Evolutionary conservation across 495 filamentous ascomycete species (phyloP).

Genomic region (Arthonia radiata): DNA sequence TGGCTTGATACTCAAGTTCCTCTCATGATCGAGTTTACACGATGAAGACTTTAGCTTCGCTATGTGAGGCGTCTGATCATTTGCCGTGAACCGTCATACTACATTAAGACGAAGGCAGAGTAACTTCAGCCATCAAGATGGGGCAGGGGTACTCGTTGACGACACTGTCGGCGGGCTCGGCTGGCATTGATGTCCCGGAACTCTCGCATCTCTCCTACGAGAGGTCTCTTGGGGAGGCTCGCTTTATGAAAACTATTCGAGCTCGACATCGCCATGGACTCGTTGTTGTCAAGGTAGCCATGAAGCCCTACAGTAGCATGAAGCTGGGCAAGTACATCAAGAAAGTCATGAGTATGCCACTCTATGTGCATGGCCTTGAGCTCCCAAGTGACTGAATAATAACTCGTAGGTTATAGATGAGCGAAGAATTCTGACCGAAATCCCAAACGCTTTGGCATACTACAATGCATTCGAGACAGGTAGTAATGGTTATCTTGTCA

Average conservation of each 20-base stretch:
- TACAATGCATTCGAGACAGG: constrained; percentile 74
- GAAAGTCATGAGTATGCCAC: constrained; percentile 40
- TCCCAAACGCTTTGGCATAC: constrained; percentile 81
- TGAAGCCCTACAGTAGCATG: constrained; percentile 66
- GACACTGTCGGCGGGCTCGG: constrained; percentile 67
- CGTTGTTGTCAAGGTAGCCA: constrained; percentile 76
- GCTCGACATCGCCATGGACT: constrained; percentile 73
- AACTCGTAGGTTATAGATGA: constrained; percentile 33
- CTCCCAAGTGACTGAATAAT: neutral
- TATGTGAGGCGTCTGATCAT: too few relatives aligned
- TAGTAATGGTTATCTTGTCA: constrained; percentile 78
- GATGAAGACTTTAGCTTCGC: too few relatives aligned
- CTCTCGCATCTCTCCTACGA: constrained; percentile 75
- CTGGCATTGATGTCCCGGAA: constrained; percentile 83
- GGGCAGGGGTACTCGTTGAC: constrained; percentile 90
- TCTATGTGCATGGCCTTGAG: constrained; percentile 1
- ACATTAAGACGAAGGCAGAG: neutral
- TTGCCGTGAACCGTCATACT: too few relatives aligned
- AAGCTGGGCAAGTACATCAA: constrained; percentile 52
- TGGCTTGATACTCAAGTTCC: too few relatives aligned
- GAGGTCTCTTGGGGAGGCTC: constrained; percentile 72
- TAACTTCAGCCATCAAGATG: constrained; percentile 37
- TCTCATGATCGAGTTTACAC: too few relatives aligned
- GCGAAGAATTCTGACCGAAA: constrained; percentile 47
- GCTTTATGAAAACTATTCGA: constrained; percentile 91